Evolutionary conservation across 1,284 basidiomycete genomes (phyloP).

Genomic region (Boletus calvinii): DNA sequence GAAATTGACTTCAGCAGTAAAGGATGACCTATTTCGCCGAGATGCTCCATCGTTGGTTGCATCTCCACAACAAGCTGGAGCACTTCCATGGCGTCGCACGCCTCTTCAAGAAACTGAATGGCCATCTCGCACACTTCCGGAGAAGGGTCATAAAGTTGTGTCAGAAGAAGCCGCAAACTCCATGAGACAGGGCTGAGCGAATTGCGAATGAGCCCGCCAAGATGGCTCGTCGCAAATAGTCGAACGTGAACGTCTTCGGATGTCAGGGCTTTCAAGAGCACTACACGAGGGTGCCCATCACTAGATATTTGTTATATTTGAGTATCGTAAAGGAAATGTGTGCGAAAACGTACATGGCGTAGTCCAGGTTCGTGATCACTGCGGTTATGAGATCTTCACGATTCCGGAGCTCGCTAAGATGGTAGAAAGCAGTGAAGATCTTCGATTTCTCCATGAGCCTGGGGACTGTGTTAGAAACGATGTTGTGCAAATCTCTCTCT

Average conservation of each 20-base stretch:
- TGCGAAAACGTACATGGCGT: constrained; percentile 64
- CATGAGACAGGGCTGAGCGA: constrained; percentile 70
- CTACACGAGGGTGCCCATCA: constrained; percentile 89
- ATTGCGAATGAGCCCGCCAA: constrained; percentile 76
- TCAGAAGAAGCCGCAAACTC: constrained; percentile 87
- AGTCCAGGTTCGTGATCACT: constrained; percentile 92
- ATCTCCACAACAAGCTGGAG: constrained; percentile 92
- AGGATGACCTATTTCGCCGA: constrained; percentile 90
- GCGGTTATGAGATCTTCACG: constrained; percentile 90
- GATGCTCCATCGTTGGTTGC: constrained; percentile 92
- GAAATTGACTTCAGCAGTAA: constrained; percentile 76
- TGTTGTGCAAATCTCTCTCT: neutral
- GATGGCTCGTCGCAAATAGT: constrained; percentile 83
- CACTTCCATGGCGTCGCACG: constrained; percentile 80
- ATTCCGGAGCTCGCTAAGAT: constrained; percentile 85
- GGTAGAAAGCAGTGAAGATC: constrained; percentile 94
- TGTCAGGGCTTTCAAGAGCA: constrained; percentile 91
- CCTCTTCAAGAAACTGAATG: constrained; percentile 86
- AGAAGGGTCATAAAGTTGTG: constrained; percentile 93
- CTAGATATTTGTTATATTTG: constrained; percentile 41
- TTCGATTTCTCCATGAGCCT: constrained; percentile 90
- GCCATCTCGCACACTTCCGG: constrained; percentile 89
- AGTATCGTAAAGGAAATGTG: neutral
- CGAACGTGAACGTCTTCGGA: constrained; percentile 90
- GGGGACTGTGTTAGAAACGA: constrained; percentile 8